A percentile compares a stretch with the other conserved stretches of the same genome.
These are phyloP conservation scores for Ceratobasidium sp. DNA, from an alignment of 1,284 basidiomycete genomes.

Conservation along the genomic window DNA sequence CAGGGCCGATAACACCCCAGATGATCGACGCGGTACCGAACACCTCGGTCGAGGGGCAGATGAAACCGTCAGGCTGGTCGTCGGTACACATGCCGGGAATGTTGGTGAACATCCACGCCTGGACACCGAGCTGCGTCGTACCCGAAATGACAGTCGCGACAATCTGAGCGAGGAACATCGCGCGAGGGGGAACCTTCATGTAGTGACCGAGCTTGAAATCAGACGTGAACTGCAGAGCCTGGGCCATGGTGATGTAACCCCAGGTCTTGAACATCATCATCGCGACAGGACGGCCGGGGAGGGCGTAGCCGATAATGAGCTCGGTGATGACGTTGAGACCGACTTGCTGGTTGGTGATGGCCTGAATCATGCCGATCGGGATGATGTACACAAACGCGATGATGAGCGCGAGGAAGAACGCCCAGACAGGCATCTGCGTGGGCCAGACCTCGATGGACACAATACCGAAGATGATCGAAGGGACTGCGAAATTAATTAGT, in stretches of 20 bases:
- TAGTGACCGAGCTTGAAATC: slow-evolving; percentile 63
- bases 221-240: slow-evolving; percentile 66
- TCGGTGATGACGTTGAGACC: slow-evolving; percentile 60
- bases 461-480: slow-evolving; percentile 62
- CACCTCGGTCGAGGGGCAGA: slow-evolving; percentile 57
- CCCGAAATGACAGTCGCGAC: slow-evolving; percentile 59
- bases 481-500: slow-evolving; percentile 26
- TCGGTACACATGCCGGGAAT: slow-evolving; percentile 52
- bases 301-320: slow-evolving; percentile 62
- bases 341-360: slow-evolving; percentile 54
- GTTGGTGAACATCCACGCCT: slow-evolving; percentile 60
- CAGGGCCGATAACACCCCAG: slow-evolving; percentile 63
- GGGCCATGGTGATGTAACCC: slow-evolving; percentile 63
- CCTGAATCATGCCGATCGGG: slow-evolving; percentile 56
- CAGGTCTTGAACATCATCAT: slow-evolving; percentile 72
- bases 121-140: slow-evolving; percentile 58
- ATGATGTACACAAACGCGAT: slow-evolving; percentile 54
- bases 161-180: slow-evolving; percentile 59
- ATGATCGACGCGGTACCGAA: slow-evolving; percentile 58
- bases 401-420: slow-evolving; percentile 54
- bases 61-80: slow-evolving; percentile 50
- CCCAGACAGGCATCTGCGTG: slow-evolving; percentile 72
- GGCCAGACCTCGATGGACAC: slow-evolving; percentile 75
- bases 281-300: slow-evolving; percentile 66
- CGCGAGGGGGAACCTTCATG: slow-evolving; percentile 64